Evolutionary conservation across 148 eudicot species (phyloP).

Genomic region (Pouteria glomerata): DNA sequence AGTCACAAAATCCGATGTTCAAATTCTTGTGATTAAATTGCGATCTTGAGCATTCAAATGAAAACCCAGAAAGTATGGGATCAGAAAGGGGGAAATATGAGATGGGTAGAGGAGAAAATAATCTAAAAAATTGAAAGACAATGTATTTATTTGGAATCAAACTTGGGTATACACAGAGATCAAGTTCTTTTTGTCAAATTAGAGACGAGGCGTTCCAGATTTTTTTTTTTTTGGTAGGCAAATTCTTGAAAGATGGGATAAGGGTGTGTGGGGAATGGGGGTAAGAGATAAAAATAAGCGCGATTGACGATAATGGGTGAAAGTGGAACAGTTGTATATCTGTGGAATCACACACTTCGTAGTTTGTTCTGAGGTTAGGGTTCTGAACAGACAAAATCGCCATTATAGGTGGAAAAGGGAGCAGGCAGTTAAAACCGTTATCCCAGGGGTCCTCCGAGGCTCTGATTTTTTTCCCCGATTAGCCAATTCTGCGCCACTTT

Average conservation of each 20-base stretch:
- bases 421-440: conserved; percentile 14
- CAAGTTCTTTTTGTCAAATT: background rate
- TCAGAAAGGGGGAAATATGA: background rate
- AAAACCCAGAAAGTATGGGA: background rate
- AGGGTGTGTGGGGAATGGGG: background rate
- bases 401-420: conserved; percentile 8
- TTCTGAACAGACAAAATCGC: conserved; percentile 12
- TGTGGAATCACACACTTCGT: background rate
- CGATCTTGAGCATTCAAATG: background rate
- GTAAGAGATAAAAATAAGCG: background rate
- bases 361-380: conserved; percentile 3
- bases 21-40: background rate
- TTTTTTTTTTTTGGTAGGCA: no score
- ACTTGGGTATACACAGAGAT: background rate
- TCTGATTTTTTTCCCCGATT: no score
- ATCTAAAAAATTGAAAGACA: background rate
- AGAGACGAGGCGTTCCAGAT: background rate
- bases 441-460: no score
- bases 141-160: background rate
- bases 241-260: background rate
- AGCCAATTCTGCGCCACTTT: no score
- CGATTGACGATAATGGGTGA: conserved; percentile 7
- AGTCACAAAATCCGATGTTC: background rate
- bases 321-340: background rate
- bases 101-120: background rate